A percentile compares a stretch with the other conserved stretches of the same genome.
Evolutionary conservation across 441 rosid species (phyloP).

Genomic region (Mallotus repandus): DNA sequence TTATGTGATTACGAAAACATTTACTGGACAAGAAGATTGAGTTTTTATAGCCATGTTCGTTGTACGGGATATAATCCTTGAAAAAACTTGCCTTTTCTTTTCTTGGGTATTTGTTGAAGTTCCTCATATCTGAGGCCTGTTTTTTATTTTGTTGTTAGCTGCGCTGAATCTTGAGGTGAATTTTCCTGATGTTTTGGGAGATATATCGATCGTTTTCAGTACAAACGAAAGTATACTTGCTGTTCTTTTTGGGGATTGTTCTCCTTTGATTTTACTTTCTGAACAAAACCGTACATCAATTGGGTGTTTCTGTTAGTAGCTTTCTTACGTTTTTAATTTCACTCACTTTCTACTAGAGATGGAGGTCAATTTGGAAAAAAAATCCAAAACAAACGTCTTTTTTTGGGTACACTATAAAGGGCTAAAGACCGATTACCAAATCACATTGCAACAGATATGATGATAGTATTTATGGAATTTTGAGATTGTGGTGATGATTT

Average conservation of each 20-base stretch:
- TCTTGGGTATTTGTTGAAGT: neutral
- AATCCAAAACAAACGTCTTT: neutral
- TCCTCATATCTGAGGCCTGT: neutral
- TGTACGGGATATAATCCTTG: neutral
- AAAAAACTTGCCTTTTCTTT: neutral
- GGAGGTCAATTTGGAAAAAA: slow-evolving; percentile 1
- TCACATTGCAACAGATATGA: neutral
- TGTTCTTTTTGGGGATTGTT: neutral
- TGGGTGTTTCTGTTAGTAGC: neutral
- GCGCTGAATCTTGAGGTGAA: neutral
- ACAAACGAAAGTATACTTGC: neutral
- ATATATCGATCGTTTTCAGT: neutral
- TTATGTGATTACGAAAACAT: neutral
- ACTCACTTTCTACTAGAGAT: neutral
- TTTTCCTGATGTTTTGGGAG: neutral
- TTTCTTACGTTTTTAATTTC: neutral
- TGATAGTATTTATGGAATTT: neutral
- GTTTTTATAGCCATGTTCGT: neutral
- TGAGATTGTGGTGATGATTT: neutral
- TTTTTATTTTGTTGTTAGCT: neutral
- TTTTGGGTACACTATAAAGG: neutral
- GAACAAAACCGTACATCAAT: neutral
- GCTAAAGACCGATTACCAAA: neutral
- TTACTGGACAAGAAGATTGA: neutral
- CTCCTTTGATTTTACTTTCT: neutral